Conservation (phyloP, 805 yeast genomes). For the Gaillardinia entomophila region DNA sequence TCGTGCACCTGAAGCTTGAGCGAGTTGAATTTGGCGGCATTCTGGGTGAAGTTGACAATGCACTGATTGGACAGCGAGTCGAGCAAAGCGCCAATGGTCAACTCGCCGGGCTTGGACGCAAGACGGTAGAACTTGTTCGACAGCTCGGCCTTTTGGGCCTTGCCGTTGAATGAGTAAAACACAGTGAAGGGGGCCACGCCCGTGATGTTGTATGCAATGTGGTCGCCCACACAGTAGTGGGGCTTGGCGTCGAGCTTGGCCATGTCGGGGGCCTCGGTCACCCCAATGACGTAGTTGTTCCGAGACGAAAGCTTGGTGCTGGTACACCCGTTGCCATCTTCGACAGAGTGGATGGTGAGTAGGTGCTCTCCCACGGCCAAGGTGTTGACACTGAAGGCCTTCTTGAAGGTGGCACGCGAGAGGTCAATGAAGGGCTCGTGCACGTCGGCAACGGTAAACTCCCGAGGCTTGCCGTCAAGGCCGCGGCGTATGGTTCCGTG, state of each 20-base stretch:
- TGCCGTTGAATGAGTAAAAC: constrained; percentile 66
- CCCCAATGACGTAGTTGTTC: constrained; percentile 47
- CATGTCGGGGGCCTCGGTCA: constrained; percentile 76
- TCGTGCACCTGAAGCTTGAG: constrained; percentile 36
- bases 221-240: constrained; percentile 90
- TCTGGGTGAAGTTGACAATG: constrained; percentile 48
- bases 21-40: constrained; percentile 23
- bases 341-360: constrained; percentile 50
- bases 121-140: constrained; percentile 48
- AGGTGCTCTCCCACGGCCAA: constrained; percentile 67
- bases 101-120: constrained; percentile 77
- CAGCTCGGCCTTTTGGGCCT: constrained; percentile 51
- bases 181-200: constrained; percentile 81
- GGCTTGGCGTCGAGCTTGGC: constrained; percentile 15
- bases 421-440: constrained; percentile 13
- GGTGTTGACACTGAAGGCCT: constrained; percentile 38
- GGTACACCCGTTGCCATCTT: constrained; percentile 68
- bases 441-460: constrained; percentile 40
- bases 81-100: constrained; percentile 59
- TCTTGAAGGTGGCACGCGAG: constrained; percentile 13
- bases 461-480: constrained; percentile 47
- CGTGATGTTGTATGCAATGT: constrained; percentile 64
- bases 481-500: constrained; percentile 57
- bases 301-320: constrained; percentile 32
- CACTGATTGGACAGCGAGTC: constrained; percentile 75